Conservation (phyloP, 257 asterid genomes). For the Scutellaria baicalensis region DNA sequence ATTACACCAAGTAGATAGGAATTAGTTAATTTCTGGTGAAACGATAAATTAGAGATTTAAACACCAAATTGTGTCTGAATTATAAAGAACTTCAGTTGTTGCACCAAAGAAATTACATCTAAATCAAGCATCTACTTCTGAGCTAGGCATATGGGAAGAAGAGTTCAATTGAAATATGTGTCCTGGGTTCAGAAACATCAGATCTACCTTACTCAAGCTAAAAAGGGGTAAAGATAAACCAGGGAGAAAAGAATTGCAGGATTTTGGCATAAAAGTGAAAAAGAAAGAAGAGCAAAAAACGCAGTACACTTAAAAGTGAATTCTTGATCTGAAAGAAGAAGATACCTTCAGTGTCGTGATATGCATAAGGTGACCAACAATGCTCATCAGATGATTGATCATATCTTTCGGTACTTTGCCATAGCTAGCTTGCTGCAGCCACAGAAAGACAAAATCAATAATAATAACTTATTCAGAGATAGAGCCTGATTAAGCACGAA, state of each 20-base stretch:
- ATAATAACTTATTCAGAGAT: neutral
- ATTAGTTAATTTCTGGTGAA: neutral
- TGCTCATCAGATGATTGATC: slow-evolving; percentile 69
- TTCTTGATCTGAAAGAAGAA: neutral
- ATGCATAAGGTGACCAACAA: slow-evolving; percentile 81
- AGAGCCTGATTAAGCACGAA: neutral
- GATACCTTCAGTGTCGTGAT: slow-evolving; percentile 73
- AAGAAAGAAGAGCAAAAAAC: neutral
- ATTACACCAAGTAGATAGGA: neutral
- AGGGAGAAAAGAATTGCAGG: neutral
- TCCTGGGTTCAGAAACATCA: neutral
- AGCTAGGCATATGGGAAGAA: slow-evolving; percentile 18
- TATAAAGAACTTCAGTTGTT: neutral
- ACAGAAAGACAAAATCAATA: neutral
- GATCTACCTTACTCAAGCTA: slow-evolving; percentile 17
- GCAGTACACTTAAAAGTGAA: neutral
- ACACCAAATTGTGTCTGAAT: neutral
- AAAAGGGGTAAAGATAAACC: slow-evolving; percentile 4
- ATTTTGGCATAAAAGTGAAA: neutral
- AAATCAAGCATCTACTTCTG: slow-evolving; percentile 4
- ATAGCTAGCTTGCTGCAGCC: slow-evolving; percentile 60
- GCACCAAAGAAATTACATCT: neutral
- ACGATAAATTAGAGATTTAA: neutral
- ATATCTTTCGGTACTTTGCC: slow-evolving; percentile 64
- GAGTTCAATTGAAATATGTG: neutral